phyloP scores from a whole-genome alignment of 2,329 filamentous ascomycete species.

The Calonectria montana region DNA sequence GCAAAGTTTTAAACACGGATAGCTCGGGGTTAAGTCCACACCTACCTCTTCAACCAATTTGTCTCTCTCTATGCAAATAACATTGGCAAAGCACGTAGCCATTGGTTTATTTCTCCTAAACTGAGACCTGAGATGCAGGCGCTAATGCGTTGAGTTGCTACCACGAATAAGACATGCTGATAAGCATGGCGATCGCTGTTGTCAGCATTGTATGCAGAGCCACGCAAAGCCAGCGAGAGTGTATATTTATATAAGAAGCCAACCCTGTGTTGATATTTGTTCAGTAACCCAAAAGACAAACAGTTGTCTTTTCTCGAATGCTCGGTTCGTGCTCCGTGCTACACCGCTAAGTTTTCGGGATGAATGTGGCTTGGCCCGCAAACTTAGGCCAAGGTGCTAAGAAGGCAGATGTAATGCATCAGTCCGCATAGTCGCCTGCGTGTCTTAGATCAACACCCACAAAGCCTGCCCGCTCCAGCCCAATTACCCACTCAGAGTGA shows the following conservation, averaged over 20 bases:
- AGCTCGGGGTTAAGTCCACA: background rate
- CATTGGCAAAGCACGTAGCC: background rate
- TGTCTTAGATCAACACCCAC: constrained; percentile 5
- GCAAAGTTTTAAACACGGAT: background rate
- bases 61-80: background rate
- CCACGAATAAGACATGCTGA: background rate
- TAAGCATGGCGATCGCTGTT: background rate
- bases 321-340: background rate
- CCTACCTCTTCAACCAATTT: background rate
- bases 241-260: background rate
- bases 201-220: background rate
- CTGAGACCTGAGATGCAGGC: background rate
- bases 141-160: background rate
- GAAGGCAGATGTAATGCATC: background rate
- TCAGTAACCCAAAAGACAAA: background rate
- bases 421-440: background rate
- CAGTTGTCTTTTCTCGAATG: no score
- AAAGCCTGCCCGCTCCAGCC: background rate
- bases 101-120: background rate
- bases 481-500: background rate
- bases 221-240: background rate
- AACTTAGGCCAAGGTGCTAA: background rate
- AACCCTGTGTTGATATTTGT: no score
- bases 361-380: background rate
- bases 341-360: background rate